These are phyloP conservation scores for Dalbergia cultrata DNA, from an alignment of 306 rosid species.

Conservation along the genomic window DNA sequence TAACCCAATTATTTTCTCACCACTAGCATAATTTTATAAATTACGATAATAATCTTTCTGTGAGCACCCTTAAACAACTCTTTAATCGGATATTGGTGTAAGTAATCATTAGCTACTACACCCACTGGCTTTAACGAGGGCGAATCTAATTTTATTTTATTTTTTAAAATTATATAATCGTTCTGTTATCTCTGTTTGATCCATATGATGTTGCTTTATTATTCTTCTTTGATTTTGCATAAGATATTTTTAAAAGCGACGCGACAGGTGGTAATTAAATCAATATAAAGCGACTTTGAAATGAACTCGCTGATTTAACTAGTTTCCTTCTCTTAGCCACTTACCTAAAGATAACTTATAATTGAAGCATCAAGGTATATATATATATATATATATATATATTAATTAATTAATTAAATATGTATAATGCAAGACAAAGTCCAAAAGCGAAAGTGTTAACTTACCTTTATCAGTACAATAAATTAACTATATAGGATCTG, in stretches of 20 bases:
- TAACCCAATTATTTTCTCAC: too few relatives aligned
- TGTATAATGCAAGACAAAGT: slow-evolving; percentile 21
- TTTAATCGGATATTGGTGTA: not conserved
- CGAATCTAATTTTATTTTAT: too few relatives aligned
- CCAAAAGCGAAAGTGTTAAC: slow-evolving; percentile 22
- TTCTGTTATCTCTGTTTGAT: not conserved
- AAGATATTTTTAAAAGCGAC: not conserved
- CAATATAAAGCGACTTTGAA: not conserved
- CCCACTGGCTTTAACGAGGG: too few relatives aligned
- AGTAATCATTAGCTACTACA: not conserved
- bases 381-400: too few relatives aligned
- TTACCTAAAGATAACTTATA: not conserved
- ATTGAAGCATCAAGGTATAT: slow-evolving; percentile 4
- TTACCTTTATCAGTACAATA: not conserved
- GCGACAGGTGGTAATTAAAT: not conserved
- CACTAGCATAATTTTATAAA: too few relatives aligned
- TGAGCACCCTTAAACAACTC: not conserved
- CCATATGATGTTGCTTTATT: not conserved
- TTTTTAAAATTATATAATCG: too few relatives aligned
- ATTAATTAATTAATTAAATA: not conserved
- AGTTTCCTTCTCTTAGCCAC: not conserved
- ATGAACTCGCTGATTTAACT: not conserved
- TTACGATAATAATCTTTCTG: too few relatives aligned
- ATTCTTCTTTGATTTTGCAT: not conserved
- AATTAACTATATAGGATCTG: not conserved